Evolutionary conservation across 1,284 basidiomycete species (phyloP), one percentile per base, ranked within the genome.

Genomic region (Coniferiporia sulphurascens): DNA sequence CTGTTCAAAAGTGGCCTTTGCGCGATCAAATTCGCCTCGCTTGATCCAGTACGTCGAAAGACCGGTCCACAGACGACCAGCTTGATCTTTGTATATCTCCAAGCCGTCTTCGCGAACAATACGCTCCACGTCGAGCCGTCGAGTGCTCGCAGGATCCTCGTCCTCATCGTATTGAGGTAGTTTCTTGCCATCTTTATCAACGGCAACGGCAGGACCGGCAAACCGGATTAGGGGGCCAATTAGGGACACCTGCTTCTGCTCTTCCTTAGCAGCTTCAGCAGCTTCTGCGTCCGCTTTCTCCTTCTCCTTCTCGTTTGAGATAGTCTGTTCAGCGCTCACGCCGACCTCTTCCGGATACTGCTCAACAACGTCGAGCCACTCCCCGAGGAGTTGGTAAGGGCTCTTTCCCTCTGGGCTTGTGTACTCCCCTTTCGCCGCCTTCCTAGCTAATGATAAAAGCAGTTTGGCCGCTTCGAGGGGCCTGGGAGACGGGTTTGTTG

Each of bases 11-110:
- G 89, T 94, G 58, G 81, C 80, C 67, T 84, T 89, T 7, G 91
- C 94, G 59, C 87, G 84, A 58, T 95, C 95, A 68, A 99, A 95
- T 70, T 98, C 96, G 64, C 85, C 93, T 1, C 94, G 86, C 74
- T 98, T 97, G 76, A 97, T 95, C 95, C 95, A 99, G 71, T 97
- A 99, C 0, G 96, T 98, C 2, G 96, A 96, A 41, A 99, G 73
- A 0, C 96, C 96, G 3, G 94, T 93, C 95, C 95, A 99, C 12
- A 99, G 76, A 38, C 93, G 84, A 9, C 97, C 97, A 0, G 95
- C 93, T 75, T 99, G 96, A 72, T 99, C 97, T 68, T 93, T 93
- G 74, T 97, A 99, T 13, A 93, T 77, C 3, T 80, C 80, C 38
- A 99, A 76, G 7, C 96, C 97, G 66, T 98, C 94, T 55, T 85